Base-by-base conservation (phyloP, 2,329 filamentous ascomycete species). In the Neonectria neomacrospora region DNA sequence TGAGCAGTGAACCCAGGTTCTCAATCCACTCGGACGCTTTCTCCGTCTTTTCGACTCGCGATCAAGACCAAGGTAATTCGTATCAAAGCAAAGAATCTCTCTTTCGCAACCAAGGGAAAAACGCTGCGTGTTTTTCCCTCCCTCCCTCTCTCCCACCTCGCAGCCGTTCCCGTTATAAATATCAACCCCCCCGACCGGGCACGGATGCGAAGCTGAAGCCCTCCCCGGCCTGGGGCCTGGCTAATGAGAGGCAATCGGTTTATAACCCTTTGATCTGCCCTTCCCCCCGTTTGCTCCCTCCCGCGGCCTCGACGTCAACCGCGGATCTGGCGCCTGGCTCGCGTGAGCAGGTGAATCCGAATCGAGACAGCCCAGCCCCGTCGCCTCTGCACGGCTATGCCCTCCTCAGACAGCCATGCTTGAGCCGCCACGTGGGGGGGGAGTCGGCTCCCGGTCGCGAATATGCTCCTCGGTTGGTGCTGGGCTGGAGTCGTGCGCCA, bases 331-430 rank as follows among this genome's bases (percentile, higher is more conserved):
- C 3, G 30, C 30, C 30, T 12, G 30, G 16, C 14, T 37, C 14
- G 32, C 6, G 32, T 37, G 32, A 16, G 59, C 59, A 57, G 30
- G 47, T 22, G 28, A 34, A 57, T 56, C 59, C 59, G 26, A 26
- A 57, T 48, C 26, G 16, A 28, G 58, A 20, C 56, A 28, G 28
- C 20, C 16, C 56, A 54, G 51, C 52, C 10, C 20, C 12, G 42
- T 23, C 42, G 42, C 26, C 26, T 30, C 44, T 14, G 26, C 12
- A 18, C 23, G 16, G 23, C 23, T 30, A 14, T 42, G 30, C 41
- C 58, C 37, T 61, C 58, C 52, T 56, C 18, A 54, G 58, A 37
- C 37, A 20, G 44, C n/a, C 16, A 48, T 48, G 45, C 45, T 28
- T 48, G 26, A 26, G n/a, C 45, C 16, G 45, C 26, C 45, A 30